Conservation (phyloP, 2,329 filamentous ascomycete species). For the Pseudofabraea citricarpa region DNA sequence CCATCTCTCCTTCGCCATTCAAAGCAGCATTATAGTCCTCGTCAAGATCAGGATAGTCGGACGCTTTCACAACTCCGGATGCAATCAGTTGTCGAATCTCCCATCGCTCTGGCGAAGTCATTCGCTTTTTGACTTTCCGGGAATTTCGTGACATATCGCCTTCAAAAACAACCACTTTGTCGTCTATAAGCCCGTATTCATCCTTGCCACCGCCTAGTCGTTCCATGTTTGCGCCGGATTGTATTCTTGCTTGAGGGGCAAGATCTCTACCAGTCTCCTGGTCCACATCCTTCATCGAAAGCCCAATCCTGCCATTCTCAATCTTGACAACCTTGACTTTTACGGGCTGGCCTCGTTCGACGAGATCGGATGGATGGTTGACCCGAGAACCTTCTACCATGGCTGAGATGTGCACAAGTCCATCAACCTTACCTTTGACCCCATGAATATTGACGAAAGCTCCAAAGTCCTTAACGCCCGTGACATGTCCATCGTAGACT, state of each 20-base stretch:
- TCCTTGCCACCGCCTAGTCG: constrained; percentile 65
- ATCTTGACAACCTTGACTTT: constrained; percentile 92
- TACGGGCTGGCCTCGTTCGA: constrained; percentile 75
- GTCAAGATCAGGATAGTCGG: constrained; percentile 90
- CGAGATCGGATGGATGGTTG: constrained; percentile 84
- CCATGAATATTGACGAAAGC: constrained; percentile 90
- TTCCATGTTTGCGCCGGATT: constrained; percentile 87
- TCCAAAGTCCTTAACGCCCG: constrained; percentile 91
- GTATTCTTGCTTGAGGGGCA: constrained; percentile 70
- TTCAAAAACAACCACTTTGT: constrained; percentile 59
- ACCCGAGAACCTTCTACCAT: constrained; percentile 81
- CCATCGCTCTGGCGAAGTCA: constrained; percentile 97
- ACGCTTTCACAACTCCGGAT: constrained; percentile 86
- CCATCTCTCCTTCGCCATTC: constrained; percentile 79
- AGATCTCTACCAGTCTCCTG: constrained; percentile 83
- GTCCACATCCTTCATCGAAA: constrained; percentile 98
- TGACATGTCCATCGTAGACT: constrained; percentile 84
- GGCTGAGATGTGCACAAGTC: constrained; percentile 88
- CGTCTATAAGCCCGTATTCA: constrained; percentile 45
- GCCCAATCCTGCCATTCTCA: constrained; percentile 72
- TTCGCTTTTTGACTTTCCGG: constrained; percentile 72
- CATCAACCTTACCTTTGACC: constrained; percentile 83
- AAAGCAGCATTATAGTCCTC: constrained; percentile 89
- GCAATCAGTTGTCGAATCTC: constrained; percentile 96
- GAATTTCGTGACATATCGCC: constrained; percentile 46